A percentile compares a stretch with the other conserved stretches of the same genome.
Conservation (phyloP, 2,329 filamentous ascomycete genomes). For the Cordyceps cicadae region DNA sequence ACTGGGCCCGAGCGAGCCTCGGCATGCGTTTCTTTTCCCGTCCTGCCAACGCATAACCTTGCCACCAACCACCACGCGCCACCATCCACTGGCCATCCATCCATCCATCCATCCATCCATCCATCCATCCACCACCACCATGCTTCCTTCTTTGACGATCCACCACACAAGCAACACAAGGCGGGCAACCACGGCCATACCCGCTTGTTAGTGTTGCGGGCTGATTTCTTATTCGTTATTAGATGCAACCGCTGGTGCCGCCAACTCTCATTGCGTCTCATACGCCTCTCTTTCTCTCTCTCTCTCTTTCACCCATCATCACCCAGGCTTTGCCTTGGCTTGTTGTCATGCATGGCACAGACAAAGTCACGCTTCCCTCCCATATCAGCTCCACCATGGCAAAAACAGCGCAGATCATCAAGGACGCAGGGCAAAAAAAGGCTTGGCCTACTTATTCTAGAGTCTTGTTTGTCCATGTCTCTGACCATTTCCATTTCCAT, state of each 20-base stretch:
- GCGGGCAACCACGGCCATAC: not conserved
- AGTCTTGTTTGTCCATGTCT: not conserved
- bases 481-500: not conserved
- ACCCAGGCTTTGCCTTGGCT: not conserved
- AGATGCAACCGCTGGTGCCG: constrained; percentile 8
- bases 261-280: not conserved
- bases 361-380: constrained; percentile 7
- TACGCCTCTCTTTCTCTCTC: not conserved
- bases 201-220: constrained; percentile 7
- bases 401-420: not conserved
- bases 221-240: not conserved
- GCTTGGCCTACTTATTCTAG: not conserved
- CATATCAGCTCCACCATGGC: not conserved
- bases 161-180: not conserved
- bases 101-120: no score
- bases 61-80: not conserved
- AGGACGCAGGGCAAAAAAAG: not conserved
- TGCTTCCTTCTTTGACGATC: not conserved
- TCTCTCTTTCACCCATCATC: not conserved
- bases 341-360: not conserved
- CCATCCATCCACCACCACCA: not conserved
- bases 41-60: constrained; percentile 1
- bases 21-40: not conserved
- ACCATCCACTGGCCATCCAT: no score
- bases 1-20: not conserved